Evolutionary conservation across 306 rosid genomes (phyloP), one percentile per base, ranked within the genome.

Genomic region (Cucurbita pepo): DNA sequence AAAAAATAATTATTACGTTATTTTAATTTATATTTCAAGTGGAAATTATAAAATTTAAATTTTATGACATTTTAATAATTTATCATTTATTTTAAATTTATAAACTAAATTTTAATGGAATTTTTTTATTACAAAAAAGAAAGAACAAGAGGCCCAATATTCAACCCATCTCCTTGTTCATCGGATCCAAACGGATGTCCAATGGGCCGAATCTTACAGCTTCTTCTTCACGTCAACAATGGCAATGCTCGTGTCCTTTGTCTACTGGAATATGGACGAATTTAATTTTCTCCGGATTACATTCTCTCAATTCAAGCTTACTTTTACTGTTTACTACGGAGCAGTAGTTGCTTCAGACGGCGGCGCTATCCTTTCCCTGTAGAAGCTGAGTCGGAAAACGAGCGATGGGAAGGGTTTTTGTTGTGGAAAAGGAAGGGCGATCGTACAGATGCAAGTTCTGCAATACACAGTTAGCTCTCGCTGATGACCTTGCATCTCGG

Each of bases 401-500:
- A 40, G 18, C 77, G 65, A 90, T 90, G 96, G 98, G 91, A 76
- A 87, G 93, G 82, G 64, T 90, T 54, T 90, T 90, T 67, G 92
- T 79, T 77, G 88, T 90, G 81, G 98, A 92, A 81, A 82, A 82
- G 48, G 98, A 92, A 50, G 98, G 95, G 21, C 85, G 96, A 83
- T 88, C 86, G 8, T 90, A 90, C 37, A 87, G 95, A 84, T 92
- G 98, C 91, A 88, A 87, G 75, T 92, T 85, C 88, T 92, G 98
- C 81, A 86, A 80, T 54, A 92, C 96, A 82, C 96, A 84, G 79
- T 80, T 92, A 79, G 93, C 96, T 48, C 91, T 87, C 16, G 87
- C 75, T 5, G 87, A 86, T 59, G 95, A 90, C 78, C 85, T 91
- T 67, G 87, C 86, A 77, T 93, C 98, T 77, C 77, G 83, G 88